Evolutionary conservation across 2,329 filamentous ascomycete species (phyloP).

Genomic region (Albifimbria verrucaria): DNA sequence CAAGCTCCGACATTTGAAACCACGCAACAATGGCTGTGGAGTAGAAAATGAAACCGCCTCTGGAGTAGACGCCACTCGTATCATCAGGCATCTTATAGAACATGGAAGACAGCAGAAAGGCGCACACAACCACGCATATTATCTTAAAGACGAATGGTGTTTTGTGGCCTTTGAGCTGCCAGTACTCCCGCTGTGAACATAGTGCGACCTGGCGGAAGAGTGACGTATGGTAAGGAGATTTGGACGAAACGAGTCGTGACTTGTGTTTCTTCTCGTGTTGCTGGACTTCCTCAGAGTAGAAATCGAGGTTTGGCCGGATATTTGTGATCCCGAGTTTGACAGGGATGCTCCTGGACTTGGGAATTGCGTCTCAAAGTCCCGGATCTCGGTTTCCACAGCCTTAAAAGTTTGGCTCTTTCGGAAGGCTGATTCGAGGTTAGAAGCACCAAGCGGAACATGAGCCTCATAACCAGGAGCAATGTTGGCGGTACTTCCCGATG

Average conservation of each 20-base stretch:
- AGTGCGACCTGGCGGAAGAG: conserved; percentile 65
- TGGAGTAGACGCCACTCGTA: not conserved
- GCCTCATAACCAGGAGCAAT: not conserved
- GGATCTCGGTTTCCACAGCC: conserved; percentile 53
- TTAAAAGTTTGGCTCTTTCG: conserved; percentile 55
- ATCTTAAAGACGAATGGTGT: conserved; percentile 67
- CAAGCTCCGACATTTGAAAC: conserved; percentile 3
- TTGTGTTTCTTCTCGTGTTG: conserved; percentile 39
- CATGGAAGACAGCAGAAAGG: not conserved
- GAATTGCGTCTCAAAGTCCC: conserved; percentile 8
- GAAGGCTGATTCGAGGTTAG: conserved; percentile 63
- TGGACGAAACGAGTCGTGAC: conserved; percentile 61
- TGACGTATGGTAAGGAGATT: conserved; percentile 69
- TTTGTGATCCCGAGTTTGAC: no score
- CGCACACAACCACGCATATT: not conserved
- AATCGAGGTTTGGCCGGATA: no score
- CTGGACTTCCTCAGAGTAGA: not conserved
- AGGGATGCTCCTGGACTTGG: not conserved
- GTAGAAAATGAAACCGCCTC: conserved; percentile 4
- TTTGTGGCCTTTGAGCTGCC: conserved; percentile 69
- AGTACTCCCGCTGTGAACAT: conserved; percentile 67
- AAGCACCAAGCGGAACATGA: conserved; percentile 29
- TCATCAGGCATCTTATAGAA: conserved; percentile 1
- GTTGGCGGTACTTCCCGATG: not conserved
- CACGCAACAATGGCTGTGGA: conserved; percentile 1